phyloP scores from a whole-genome alignment of 805 yeast genomes.

The Danielozyma ontarioensis region DNA sequence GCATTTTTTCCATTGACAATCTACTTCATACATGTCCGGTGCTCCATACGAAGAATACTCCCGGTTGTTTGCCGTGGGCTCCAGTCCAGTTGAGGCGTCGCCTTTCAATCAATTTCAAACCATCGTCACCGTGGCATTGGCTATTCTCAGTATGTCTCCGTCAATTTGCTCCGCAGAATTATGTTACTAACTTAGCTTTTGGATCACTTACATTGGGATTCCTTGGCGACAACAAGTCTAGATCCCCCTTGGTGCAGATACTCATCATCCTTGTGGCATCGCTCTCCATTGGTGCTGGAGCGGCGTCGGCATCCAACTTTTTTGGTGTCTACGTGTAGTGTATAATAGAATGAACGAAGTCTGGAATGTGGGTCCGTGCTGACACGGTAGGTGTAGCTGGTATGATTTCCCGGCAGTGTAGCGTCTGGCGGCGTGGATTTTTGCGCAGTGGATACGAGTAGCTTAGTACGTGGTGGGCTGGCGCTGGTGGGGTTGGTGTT shows the following conservation, averaged over 20 bases:
- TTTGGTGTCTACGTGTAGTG: conserved; percentile 40
- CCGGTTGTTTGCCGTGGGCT: conserved; percentile 13
- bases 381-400: not conserved
- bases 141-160: conserved; percentile 19
- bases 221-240: conserved; percentile 23
- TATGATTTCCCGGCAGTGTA: conserved; percentile 3
- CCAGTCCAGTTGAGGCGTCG: conserved; percentile 19
- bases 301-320: conserved; percentile 34
- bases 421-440: not conserved
- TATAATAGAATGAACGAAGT: too few species aligned
- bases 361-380: too few species aligned
- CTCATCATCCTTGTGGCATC: conserved; percentile 22
- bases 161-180: not conserved
- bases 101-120: conserved; percentile 12
- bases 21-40: conserved; percentile 12
- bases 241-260: conserved; percentile 19
- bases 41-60: conserved; percentile 23
- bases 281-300: conserved; percentile 31
- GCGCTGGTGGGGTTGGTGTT: not conserved
- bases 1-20: not conserved
- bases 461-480: not conserved
- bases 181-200: conserved; percentile 23
- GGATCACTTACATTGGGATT: conserved; percentile 23
- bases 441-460: not conserved
- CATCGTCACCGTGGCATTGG: conserved; percentile 15